Percentiles rank a stretch among this genome's conserved stretches.
phyloP scores from a whole-genome alignment of 108 stramenopile genomes.

The Skeletonema potamos region DNA sequence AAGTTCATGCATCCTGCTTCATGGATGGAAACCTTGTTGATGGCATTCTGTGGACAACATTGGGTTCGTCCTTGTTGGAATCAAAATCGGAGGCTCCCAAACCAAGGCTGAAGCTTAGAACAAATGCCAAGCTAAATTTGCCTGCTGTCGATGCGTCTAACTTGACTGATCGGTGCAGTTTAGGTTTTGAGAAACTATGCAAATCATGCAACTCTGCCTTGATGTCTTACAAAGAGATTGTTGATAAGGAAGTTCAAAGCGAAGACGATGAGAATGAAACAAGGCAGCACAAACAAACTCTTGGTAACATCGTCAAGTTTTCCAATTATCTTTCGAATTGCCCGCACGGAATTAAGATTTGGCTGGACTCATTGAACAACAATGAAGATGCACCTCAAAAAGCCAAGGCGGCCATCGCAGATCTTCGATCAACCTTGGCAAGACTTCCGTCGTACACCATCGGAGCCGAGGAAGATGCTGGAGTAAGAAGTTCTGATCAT shows the following conservation, averaged over 20 bases:
- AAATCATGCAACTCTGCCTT: slow-evolving; percentile 10
- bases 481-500: slow-evolving; percentile 4
- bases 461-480: neutral
- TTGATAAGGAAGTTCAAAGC: neutral
- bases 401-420: slow-evolving; percentile 14
- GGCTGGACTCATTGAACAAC: slow-evolving; percentile 29
- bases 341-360: slow-evolving; percentile 24
- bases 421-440: slow-evolving; percentile 28
- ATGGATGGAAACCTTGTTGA: slow-evolving; percentile 33
- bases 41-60: slow-evolving; percentile 39
- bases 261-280: slow-evolving; percentile 11
- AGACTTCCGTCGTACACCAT: slow-evolving; percentile 35
- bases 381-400: slow-evolving; percentile 5
- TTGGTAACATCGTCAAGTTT: slow-evolving; percentile 22
- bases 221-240: slow-evolving; percentile 7
- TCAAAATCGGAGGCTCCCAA: slow-evolving; percentile 14
- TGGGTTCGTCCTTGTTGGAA: slow-evolving; percentile 32
- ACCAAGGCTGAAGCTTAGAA: slow-evolving; percentile 28
- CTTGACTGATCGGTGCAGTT: slow-evolving; percentile 18
- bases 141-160: slow-evolving; percentile 11
- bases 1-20: slow-evolving; percentile 34
- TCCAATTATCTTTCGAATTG: slow-evolving; percentile 39
- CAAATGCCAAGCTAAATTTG: slow-evolving; percentile 9
- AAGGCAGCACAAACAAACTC: slow-evolving; percentile 14
- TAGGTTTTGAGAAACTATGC: slow-evolving; percentile 27